phyloP scores from a whole-genome alignment of 352 stramenopile genomes.

The Phytophthora constricta region DNA sequence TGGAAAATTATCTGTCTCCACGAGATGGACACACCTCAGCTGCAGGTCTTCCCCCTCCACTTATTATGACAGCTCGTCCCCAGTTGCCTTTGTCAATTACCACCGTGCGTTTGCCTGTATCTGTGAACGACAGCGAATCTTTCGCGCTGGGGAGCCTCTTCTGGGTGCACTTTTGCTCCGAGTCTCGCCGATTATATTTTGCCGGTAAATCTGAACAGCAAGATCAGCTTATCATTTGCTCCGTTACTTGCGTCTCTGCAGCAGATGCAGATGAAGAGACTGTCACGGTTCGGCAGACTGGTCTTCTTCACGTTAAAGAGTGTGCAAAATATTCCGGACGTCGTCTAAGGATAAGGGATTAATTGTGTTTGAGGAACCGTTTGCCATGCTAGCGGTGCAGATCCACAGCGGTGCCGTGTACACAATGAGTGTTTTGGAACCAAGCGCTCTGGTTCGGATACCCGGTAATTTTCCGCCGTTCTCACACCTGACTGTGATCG shows the following conservation, averaged over 20 bases:
- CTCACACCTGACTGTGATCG: conserved; percentile 44
- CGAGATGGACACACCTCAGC: conserved; percentile 14
- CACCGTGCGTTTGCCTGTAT: conserved; percentile 5
- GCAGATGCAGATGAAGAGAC: not conserved
- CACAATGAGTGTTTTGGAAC: conserved; percentile 19
- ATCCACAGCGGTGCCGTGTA: conserved; percentile 49
- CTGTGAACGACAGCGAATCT: not conserved
- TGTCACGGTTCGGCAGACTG: conserved; percentile 10
- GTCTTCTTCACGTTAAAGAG: conserved; percentile 25
- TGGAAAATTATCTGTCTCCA: conserved; percentile 52
- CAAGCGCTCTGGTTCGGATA: conserved; percentile 9
- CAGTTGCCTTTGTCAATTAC: conserved; percentile 12
- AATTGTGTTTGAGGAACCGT: not conserved
- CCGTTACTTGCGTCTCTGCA: conserved; percentile 3
- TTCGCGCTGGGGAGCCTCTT: conserved; percentile 35
- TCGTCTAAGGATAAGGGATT: not conserved
- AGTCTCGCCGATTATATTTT: conserved; percentile 34
- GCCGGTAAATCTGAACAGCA: conserved; percentile 39
- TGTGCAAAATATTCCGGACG: conserved; percentile 16
- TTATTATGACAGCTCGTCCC: not conserved
- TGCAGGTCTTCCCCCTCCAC: conserved; percentile 29
- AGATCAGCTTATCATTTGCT: conserved; percentile 40
- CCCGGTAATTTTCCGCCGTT: conserved; percentile 39
- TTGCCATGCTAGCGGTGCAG: conserved; percentile 39
- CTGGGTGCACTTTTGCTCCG: conserved; percentile 34